Evolutionary conservation across 2,329 filamentous ascomycete species (phyloP).

Genomic region (Pyrenochaeta sp.): DNA sequence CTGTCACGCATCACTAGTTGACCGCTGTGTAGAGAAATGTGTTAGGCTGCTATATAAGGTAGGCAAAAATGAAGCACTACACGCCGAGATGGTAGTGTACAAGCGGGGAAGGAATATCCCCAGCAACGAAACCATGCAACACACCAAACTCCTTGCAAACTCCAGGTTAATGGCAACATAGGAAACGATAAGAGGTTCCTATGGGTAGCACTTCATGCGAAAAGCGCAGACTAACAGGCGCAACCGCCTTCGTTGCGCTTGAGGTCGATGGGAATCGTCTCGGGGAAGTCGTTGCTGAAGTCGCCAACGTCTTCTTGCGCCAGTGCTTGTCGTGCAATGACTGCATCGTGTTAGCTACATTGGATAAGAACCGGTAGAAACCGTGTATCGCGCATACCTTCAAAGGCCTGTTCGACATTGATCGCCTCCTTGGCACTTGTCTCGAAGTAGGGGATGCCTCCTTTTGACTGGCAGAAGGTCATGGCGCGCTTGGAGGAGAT

Average conservation of each 20-base stretch:
- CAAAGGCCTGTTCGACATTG: constrained; percentile 91
- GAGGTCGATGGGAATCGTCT: constrained; percentile 97
- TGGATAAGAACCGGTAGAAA: neutral
- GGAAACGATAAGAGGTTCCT: constrained; percentile 8
- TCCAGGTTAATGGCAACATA: constrained; percentile 14
- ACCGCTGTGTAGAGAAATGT: constrained; percentile 15
- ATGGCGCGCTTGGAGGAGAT: constrained; percentile 96
- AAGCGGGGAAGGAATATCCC: constrained; percentile 19
- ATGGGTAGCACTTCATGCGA: constrained; percentile 14
- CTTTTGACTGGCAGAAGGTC: constrained; percentile 97
- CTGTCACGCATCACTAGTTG: constrained; percentile 4
- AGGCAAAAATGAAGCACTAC: constrained; percentile 13
- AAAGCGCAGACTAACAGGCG: constrained; percentile 69
- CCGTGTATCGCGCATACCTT: constrained; percentile 54
- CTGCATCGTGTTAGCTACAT: constrained; percentile 56
- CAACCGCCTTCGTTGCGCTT: constrained; percentile 93
- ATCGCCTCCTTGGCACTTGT: constrained; percentile 98
- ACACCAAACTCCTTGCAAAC: constrained; percentile 42
- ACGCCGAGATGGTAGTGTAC: constrained; percentile 19
- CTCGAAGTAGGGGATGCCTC: constrained; percentile 98
- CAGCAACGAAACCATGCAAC: constrained; percentile 25
- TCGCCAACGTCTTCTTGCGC: constrained; percentile 98
- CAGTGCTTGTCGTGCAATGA: constrained; percentile 94
- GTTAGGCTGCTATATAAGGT: constrained; percentile 20
- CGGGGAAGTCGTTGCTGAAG: constrained; percentile 95